These are phyloP conservation scores for Blastobotrys ciferrii DNA, from an alignment of 1,139 yeast species.

Conservation along the genomic window DNA sequence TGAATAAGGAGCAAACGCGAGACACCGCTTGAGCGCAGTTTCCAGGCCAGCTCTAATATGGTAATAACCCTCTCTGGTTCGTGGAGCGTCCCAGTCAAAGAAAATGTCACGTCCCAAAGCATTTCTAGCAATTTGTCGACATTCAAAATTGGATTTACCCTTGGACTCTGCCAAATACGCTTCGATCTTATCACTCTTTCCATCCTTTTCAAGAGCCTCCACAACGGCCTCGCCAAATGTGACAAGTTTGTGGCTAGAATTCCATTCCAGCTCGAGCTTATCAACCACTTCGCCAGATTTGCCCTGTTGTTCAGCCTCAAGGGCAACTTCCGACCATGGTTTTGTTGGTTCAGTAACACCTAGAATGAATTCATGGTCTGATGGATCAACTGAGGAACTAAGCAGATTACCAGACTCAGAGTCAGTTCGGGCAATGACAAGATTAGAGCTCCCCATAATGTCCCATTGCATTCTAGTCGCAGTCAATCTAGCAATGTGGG, in stretches of 20 bases:
- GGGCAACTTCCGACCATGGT: constrained; percentile 49
- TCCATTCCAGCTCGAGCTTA: constrained; percentile 47
- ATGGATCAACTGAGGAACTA: constrained; percentile 54
- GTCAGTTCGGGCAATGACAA: constrained; percentile 61
- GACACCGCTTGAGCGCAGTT: constrained; percentile 52
- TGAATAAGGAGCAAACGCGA: constrained; percentile 55
- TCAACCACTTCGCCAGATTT: constrained; percentile 38
- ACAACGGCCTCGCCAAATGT: constrained; percentile 53
- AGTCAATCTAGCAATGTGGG: constrained; percentile 53
- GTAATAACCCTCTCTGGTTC: constrained; percentile 57
- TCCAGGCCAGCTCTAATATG: constrained; percentile 50
- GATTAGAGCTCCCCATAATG: constrained; percentile 57
- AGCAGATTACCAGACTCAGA: constrained; percentile 56
- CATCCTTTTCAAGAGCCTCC: constrained; percentile 32
- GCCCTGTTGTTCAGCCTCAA: constrained; percentile 45
- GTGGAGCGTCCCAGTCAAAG: constrained; percentile 59
- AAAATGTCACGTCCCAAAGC: constrained; percentile 37
- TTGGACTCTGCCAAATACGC: constrained; percentile 31
- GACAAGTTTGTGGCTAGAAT: constrained; percentile 40
- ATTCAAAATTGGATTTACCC: constrained; percentile 37
- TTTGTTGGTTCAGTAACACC: constrained; percentile 46
- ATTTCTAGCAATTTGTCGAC: constrained; percentile 37
- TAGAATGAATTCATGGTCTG: constrained; percentile 54
- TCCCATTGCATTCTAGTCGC: constrained; percentile 68
- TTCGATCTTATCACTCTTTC: constrained; percentile 36